Percentiles rank a stretch among this genome's conserved stretches.
phyloP scores from a whole-genome alignment of 2,329 filamentous ascomycete genomes.

The Fusarium lyarnte region DNA sequence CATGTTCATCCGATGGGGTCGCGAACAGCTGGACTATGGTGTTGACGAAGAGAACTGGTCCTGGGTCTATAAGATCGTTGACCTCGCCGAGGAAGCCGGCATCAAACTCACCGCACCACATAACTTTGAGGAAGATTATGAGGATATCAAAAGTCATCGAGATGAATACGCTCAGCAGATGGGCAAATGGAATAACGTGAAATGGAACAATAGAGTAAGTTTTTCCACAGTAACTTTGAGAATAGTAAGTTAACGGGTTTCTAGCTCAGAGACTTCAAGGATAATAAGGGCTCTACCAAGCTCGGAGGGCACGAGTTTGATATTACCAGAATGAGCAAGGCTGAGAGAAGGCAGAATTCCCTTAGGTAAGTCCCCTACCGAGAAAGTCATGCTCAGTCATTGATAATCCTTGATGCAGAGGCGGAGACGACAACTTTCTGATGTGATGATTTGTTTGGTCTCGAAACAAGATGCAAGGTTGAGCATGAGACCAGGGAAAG shows the following conservation, averaged over 20 bases:
- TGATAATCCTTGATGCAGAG: no score
- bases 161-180: not conserved
- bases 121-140: not conserved
- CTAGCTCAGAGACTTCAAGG: not conserved
- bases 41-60: not conserved
- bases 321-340: conserved; percentile 4
- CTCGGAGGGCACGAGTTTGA: conserved; percentile 12
- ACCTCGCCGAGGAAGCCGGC: conserved; percentile 19
- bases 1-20: conserved; percentile 20
- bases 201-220: conserved; percentile 5
- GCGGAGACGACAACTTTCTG: no score
- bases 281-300: not conserved
- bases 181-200: conserved; percentile 7
- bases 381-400: not conserved
- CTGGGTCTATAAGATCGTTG: conserved; percentile 30
- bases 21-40: not conserved
- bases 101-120: conserved; percentile 3
- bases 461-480: no score
- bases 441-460: no score
- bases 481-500: no score
- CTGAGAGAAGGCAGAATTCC: not conserved
- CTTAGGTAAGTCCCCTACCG: not conserved
- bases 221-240: rapidly evolving
- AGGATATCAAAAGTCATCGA: not conserved
- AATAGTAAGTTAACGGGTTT: not conserved